Conservation (phyloP, 202 grass and related monocot genomes). For the Brachypodium distachyon region DNA sequence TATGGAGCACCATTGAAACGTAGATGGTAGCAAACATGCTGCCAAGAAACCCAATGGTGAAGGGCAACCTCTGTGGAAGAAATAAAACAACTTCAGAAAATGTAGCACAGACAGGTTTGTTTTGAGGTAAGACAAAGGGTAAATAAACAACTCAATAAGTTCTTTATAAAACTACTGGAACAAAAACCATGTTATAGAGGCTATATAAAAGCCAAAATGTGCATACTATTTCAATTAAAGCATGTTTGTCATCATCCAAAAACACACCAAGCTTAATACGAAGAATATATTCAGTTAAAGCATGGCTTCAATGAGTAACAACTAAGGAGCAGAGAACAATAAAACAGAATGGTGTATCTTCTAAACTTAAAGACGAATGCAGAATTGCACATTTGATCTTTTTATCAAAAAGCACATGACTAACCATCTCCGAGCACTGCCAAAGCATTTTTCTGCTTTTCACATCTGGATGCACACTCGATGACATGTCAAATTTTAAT, state of each 20-base stretch:
- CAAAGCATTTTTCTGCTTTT: neutral
- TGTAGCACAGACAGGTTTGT: neutral
- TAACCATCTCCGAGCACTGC: neutral
- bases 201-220: neutral
- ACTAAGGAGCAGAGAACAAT: neutral
- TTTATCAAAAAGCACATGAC: neutral
- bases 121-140: neutral
- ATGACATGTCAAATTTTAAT: neutral
- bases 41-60: constrained; percentile 76
- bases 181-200: neutral
- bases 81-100: constrained; percentile 3
- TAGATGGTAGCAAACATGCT: constrained; percentile 93
- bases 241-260: neutral
- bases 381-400: neutral
- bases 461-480: neutral
- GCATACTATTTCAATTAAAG: neutral
- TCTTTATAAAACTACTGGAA: neutral
- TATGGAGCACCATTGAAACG: constrained; percentile 97
- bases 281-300: neutral
- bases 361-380: neutral
- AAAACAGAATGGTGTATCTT: neutral
- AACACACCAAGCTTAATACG: neutral
- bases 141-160: neutral
- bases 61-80: constrained; percentile 83
- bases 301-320: neutral